phyloP scores from a whole-genome alignment of 306 rosid species.

The Vicia villosa region DNA sequence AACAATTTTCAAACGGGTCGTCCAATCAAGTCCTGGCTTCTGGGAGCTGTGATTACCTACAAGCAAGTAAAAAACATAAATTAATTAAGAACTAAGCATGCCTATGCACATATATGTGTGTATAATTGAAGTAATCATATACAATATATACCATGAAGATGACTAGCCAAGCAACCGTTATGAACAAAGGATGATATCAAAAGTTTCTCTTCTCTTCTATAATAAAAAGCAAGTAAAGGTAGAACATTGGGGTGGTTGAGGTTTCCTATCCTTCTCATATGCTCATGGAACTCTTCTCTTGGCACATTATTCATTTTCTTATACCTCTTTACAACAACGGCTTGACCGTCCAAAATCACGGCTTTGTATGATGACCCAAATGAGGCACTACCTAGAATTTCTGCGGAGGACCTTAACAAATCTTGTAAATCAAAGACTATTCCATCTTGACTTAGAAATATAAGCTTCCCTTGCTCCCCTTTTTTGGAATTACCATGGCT shows the following conservation, averaged over 20 bases:
- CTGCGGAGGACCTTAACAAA: slow-evolving; percentile 77
- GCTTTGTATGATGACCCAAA: slow-evolving; percentile 96
- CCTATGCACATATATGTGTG: not conserved
- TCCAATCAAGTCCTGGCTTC: slow-evolving; percentile 70
- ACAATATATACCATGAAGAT: slow-evolving; percentile 67
- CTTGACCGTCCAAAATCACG: slow-evolving; percentile 43
- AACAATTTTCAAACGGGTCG: slow-evolving; percentile 74
- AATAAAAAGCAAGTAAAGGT: slow-evolving; percentile 76
- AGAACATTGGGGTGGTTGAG: slow-evolving; percentile 72
- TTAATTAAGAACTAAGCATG: not conserved
- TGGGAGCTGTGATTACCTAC: slow-evolving; percentile 63
- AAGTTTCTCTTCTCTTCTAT: slow-evolving; percentile 85
- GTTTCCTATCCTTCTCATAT: slow-evolving; percentile 77
- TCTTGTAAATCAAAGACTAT: slow-evolving; percentile 73
- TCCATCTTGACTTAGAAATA: slow-evolving; percentile 56
- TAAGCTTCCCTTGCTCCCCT: slow-evolving; percentile 58
- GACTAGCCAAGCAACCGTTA: slow-evolving; percentile 79
- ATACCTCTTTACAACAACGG: slow-evolving; percentile 85
- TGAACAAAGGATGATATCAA: slow-evolving; percentile 63
- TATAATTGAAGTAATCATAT: not conserved
- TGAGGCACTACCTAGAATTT: slow-evolving; percentile 80
- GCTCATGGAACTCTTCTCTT: slow-evolving; percentile 80
- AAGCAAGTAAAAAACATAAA: not conserved
- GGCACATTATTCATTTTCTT: slow-evolving; percentile 79
- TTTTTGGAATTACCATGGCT: slow-evolving; percentile 38